Evolutionary conservation across 164 flowering plant genomes (phyloP), one percentile per base, ranked within the genome.

Genomic region (Saururus chinensis): DNA sequence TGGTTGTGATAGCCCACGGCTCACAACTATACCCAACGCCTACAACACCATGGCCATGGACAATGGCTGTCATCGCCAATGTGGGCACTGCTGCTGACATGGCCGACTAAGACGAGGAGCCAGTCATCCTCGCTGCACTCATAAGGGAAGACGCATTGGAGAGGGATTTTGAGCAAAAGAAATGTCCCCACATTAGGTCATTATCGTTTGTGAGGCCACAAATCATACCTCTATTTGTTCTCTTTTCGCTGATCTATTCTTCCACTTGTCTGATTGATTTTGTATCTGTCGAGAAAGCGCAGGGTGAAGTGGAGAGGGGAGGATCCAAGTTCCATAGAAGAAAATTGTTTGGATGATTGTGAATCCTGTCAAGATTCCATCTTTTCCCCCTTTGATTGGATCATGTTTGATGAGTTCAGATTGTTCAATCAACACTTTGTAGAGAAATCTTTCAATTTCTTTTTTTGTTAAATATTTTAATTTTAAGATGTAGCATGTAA

Each of bases 51-150:
- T n/a, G n/a, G n/a, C n/a, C n/a, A n/a, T n/a, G n/a, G n/a, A n/a
- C n/a, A n/a, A n/a, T n/a, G n/a, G n/a, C n/a, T n/a, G n/a, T n/a
- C n/a, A n/a, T n/a, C n/a, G n/a, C n/a, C n/a, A n/a, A n/a, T n/a
- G n/a, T n/a, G n/a, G n/a, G n/a, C n/a, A 85, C 95, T 8, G 84
- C 79, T 57, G 92, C 85, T 0, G 95, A 81, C 25, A 82, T 85
- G 96, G 98, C 96, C 9, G 96, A 91, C 48, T 86, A 91, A 91
- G 96, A 89, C 61, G 98, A 89, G 72, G 96, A 92, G 60, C 74
- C 92, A 0, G 76, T 92, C 51, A 54, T 88, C 21, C 58, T 83
- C 19, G 92, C 96, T 1, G 74, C 72, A 54, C 72, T 82, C 20
- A 70, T 84, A 37, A 91, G 86, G 7, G 92, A 89, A 23, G 98